Percentiles rank a stretch among this genome's conserved stretches.
Conservation (phyloP, 805 yeast species). For the Teunomyces panamensis region DNA sequence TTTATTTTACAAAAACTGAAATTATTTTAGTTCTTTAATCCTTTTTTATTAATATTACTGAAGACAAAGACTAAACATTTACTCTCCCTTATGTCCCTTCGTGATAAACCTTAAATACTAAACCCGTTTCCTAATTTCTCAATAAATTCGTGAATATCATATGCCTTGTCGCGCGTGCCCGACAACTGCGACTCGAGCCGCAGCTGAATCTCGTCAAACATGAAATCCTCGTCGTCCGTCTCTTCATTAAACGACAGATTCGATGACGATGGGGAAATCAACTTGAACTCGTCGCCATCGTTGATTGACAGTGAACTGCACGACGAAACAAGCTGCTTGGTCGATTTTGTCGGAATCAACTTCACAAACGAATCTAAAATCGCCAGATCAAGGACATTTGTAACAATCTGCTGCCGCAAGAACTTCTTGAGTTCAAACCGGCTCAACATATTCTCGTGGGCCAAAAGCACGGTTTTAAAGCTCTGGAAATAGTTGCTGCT, state of each 20-base stretch:
- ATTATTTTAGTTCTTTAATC: neutral
- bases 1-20: neutral
- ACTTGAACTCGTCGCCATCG: slow-evolving; percentile 9
- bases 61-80: neutral
- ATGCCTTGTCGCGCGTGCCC: slow-evolving; percentile 23
- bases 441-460: slow-evolving; percentile 1
- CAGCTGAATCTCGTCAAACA: slow-evolving; percentile 23
- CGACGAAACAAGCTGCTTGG: slow-evolving; percentile 1
- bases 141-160: slow-evolving; percentile 24
- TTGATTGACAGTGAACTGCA: slow-evolving; percentile 6
- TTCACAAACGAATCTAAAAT: slow-evolving; percentile 12
- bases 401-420: slow-evolving; percentile 8
- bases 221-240: slow-evolving; percentile 20
- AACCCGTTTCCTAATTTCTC: slow-evolving; percentile 22
- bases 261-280: slow-evolving; percentile 7
- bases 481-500: neutral
- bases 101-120: neutral
- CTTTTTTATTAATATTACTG: slow-evolving; percentile 1
- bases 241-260: slow-evolving; percentile 5
- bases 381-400: slow-evolving; percentile 5
- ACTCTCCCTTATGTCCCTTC: neutral
- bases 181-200: slow-evolving; percentile 20
- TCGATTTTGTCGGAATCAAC: slow-evolving; percentile 14
- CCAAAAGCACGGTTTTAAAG: neutral
- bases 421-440: slow-evolving; percentile 11